phyloP scores from a whole-genome alignment of 169 alveolate genomes.

The Eimeria zaria region DNA sequence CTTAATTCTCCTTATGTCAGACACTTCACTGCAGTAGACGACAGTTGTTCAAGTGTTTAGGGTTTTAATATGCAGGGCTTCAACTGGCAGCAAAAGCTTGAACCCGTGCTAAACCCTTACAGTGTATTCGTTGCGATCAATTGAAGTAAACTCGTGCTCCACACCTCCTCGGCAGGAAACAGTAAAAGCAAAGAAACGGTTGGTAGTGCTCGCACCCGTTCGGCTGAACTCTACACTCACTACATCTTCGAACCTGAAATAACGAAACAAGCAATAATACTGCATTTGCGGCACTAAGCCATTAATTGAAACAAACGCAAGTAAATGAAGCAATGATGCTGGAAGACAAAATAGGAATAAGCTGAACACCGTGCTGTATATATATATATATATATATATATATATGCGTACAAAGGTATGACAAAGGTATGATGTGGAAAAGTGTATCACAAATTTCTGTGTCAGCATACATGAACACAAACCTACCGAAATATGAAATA shows the following conservation, averaged over 20 bases:
- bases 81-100: neutral
- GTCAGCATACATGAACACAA: neutral
- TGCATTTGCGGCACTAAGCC: neutral
- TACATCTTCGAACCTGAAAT: conserved; percentile 94
- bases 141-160: conserved; percentile 96
- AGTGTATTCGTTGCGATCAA: conserved; percentile 96
- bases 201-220: conserved; percentile 96
- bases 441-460: no score
- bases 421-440: no score
- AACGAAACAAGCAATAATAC: neutral
- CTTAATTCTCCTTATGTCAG: neutral
- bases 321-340: neutral
- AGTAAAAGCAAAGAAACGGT: conserved; percentile 97
- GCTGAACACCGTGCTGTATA: neutral
- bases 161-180: conserved; percentile 94
- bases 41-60: neutral
- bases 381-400: no score
- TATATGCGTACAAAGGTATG: no score
- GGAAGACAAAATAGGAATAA: neutral
- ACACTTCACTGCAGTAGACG: neutral
- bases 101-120: conserved; percentile 31
- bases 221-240: conserved; percentile 97
- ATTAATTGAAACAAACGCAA: neutral
- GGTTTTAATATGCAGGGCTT: neutral
- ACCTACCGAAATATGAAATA: neutral